Percentiles rank a stretch among this genome's conserved stretches.
phyloP scores from a whole-genome alignment of 2,329 filamentous ascomycete genomes.

The Colletotrichum navitas region DNA sequence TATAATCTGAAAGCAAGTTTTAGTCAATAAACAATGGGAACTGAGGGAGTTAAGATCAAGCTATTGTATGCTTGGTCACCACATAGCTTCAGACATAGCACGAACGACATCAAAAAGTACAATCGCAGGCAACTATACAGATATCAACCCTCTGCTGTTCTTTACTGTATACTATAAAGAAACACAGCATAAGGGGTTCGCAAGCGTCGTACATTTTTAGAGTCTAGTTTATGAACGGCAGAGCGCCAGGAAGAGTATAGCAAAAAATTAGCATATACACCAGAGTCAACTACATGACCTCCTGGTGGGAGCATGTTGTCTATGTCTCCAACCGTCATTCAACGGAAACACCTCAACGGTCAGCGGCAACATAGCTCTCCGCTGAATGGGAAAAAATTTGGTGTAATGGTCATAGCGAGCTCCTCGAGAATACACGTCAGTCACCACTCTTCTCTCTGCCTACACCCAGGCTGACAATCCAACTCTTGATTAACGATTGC shows the following conservation, averaged over 20 bases:
- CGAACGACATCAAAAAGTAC: not conserved
- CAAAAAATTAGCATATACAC: not conserved
- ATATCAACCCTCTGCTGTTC: too few relatives aligned
- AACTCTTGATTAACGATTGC: not conserved
- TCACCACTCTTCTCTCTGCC: not conserved
- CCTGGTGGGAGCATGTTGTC: not conserved
- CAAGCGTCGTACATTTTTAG: not conserved
- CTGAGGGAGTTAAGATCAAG: not conserved
- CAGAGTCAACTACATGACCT: not conserved
- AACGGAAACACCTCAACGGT: not conserved
- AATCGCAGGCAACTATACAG: not conserved
- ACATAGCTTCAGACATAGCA: not conserved
- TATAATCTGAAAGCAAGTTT: not conserved
- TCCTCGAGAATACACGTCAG: not conserved
- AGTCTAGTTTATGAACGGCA: not conserved
- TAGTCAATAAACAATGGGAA: not conserved
- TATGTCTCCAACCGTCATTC: not conserved
- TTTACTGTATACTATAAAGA: not conserved
- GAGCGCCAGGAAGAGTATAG: not conserved
- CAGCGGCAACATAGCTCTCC: not conserved
- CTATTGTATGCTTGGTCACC: not conserved
- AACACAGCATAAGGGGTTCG: not conserved
- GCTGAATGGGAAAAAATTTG: not conserved
- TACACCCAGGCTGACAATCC: not conserved
- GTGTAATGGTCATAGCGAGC: not conserved